These are phyloP conservation scores for Raffaelea deltoideospora DNA, from an alignment of 2,329 filamentous ascomycete species.

Conservation along the genomic window DNA sequence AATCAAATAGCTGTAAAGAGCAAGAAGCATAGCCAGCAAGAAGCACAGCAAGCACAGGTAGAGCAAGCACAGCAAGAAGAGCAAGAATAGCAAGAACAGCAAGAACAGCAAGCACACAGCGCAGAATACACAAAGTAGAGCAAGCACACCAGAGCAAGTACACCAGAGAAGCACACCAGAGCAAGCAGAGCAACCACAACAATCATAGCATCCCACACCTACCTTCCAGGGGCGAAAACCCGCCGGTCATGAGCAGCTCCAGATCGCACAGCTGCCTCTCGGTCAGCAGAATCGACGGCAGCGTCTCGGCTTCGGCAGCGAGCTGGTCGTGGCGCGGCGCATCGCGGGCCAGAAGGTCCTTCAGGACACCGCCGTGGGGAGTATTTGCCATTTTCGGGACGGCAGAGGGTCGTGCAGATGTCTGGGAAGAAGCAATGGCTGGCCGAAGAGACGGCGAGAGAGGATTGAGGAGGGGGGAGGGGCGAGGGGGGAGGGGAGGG, in stretches of 20 bases:
- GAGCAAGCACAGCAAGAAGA: too few relatives aligned
- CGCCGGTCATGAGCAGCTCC: slow-evolving; percentile 91
- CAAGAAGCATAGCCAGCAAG: background rate
- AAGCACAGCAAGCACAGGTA: background rate
- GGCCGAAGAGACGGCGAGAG: too few relatives aligned
- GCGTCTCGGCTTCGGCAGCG: slow-evolving; percentile 65
- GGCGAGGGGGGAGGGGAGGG: background rate
- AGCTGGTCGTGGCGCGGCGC: slow-evolving; percentile 68
- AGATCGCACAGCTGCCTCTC: slow-evolving; percentile 97
- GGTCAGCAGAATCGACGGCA: slow-evolving; percentile 70
- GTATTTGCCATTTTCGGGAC: slow-evolving; percentile 43
- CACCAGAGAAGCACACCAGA: too few relatives aligned
- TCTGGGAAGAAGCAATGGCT: too few relatives aligned
- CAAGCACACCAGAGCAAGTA: too few relatives aligned
- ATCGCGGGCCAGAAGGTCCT: slow-evolving; percentile 94
- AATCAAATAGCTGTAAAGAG: background rate
- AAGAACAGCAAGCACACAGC: too few relatives aligned
- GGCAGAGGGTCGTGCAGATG: too few relatives aligned
- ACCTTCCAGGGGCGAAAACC: slow-evolving; percentile 97
- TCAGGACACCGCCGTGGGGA: slow-evolving; percentile 85
- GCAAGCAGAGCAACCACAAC: too few relatives aligned
- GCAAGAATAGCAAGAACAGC: too few relatives aligned
- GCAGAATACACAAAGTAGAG: too few relatives aligned
- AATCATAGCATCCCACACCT: too few relatives aligned
- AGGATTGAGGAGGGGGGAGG: background rate